These are phyloP conservation scores for Trematosphaeria pertusa DNA, from an alignment of 2,329 filamentous ascomycete genomes.

Conservation along the genomic window DNA sequence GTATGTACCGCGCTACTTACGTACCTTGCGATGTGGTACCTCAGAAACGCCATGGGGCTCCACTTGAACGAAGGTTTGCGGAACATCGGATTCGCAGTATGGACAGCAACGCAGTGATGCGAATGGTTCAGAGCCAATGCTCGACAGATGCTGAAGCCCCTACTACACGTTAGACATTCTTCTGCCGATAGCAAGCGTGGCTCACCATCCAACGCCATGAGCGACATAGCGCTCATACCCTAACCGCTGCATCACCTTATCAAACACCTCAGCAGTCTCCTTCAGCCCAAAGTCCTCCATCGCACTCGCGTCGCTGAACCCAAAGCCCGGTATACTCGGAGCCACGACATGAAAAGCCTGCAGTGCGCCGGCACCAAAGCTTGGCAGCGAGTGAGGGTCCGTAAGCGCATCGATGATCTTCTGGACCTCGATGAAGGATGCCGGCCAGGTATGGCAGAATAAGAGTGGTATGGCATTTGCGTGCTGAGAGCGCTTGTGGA, in stretches of 20 bases:
- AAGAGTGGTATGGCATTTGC: constrained; percentile 67
- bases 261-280: constrained; percentile 63
- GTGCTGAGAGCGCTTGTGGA: constrained; percentile 65
- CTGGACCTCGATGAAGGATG: constrained; percentile 66
- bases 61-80: constrained; percentile 55
- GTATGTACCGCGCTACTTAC: too few species aligned
- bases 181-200: constrained; percentile 2
- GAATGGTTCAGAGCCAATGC: constrained; percentile 57
- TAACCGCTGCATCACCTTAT: constrained; percentile 66
- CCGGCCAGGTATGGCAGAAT: constrained; percentile 70
- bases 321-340: constrained; percentile 70
- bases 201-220: constrained; percentile 60
- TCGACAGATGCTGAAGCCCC: constrained; percentile 53
- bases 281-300: constrained; percentile 58
- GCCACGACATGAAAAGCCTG: constrained; percentile 70
- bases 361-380: constrained; percentile 25
- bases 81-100: constrained; percentile 67
- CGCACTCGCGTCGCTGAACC: constrained; percentile 69
- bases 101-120: constrained; percentile 64
- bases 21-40: constrained; percentile 66
- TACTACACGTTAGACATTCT: constrained; percentile 21
- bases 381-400: constrained; percentile 56
- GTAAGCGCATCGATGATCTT: constrained; percentile 64
- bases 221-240: constrained; percentile 66
- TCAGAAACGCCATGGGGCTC: constrained; percentile 59